Evolutionary conservation across 2,329 filamentous ascomycete genomes (phyloP).

Genomic region (Aspergillus floridensis): DNA sequence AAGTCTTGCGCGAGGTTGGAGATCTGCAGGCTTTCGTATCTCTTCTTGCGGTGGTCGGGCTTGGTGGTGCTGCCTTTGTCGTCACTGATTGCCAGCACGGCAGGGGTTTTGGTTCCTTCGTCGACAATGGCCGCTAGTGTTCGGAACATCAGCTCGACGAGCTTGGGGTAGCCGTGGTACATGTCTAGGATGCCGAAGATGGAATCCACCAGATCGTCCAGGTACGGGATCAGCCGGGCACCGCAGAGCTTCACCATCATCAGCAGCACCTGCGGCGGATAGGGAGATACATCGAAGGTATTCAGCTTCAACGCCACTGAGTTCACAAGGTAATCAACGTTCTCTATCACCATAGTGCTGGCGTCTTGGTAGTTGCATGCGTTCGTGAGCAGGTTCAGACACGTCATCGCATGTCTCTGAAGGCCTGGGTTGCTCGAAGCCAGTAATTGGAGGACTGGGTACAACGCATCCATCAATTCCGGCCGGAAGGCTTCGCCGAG

Average conservation of each 20-base stretch:
- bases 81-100: constrained; percentile 46
- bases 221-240: constrained; percentile 74
- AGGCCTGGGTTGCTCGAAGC: constrained; percentile 68
- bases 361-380: constrained; percentile 73
- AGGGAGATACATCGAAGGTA: constrained; percentile 85
- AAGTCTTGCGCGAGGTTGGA: constrained; percentile 36
- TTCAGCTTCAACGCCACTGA: constrained; percentile 86
- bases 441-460: constrained; percentile 84
- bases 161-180: constrained; percentile 84
- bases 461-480: constrained; percentile 87
- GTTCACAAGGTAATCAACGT: constrained; percentile 96
- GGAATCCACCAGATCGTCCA: constrained; percentile 86
- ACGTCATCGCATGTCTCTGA: constrained; percentile 76
- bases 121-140: constrained; percentile 80
- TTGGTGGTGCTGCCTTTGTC: constrained; percentile 23
- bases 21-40: constrained; percentile 31
- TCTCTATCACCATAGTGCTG: constrained; percentile 77
- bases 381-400: constrained; percentile 73
- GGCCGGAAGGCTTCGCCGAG: constrained; percentile 68
- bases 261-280: constrained; percentile 81
- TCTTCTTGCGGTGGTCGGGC: constrained; percentile 29
- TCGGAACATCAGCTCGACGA: constrained; percentile 81
- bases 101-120: constrained; percentile 65
- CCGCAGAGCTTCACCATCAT: constrained; percentile 95
- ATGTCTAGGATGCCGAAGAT: constrained; percentile 92